phyloP scores from a whole-genome alignment of 768 basidiomycete genomes.

The Cystofilobasidium bisporidii region DNA sequence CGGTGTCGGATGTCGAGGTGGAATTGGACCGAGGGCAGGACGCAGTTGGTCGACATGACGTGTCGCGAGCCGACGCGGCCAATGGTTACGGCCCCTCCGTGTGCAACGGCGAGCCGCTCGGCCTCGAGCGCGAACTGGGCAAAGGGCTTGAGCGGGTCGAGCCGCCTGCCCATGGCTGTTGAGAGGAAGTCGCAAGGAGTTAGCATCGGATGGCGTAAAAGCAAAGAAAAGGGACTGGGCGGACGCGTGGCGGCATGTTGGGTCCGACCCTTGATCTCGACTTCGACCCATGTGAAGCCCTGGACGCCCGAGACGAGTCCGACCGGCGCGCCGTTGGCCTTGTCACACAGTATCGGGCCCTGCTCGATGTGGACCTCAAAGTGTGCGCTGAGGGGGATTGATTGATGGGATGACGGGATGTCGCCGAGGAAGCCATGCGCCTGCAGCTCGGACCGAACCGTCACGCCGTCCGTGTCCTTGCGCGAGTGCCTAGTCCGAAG shows the following conservation, averaged over 20 bases:
- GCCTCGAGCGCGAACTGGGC: background rate
- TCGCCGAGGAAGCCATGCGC: conserved; percentile 24
- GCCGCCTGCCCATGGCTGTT: conserved; percentile 11
- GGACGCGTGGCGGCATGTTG: conserved; percentile 28
- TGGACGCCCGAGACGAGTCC: conserved; percentile 24
- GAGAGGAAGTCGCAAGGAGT: too few relatives aligned
- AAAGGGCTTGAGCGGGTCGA: conserved; percentile 6
- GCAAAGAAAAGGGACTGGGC: too few relatives aligned
- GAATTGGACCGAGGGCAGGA: conserved; percentile 16
- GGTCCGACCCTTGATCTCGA: conserved; percentile 16
- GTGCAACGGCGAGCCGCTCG: conserved; percentile 2
- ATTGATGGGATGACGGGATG: background rate
- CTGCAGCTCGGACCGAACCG: conserved; percentile 19
- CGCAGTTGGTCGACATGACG: conserved; percentile 18
- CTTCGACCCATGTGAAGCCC: conserved; percentile 20
- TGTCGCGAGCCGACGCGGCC: conserved; percentile 7
- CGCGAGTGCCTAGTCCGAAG: conserved; percentile 1
- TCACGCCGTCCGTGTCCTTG: conserved; percentile 1
- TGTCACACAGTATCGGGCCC: conserved; percentile 21
- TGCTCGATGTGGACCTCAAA: conserved; percentile 31
- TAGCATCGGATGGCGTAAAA: too few relatives aligned
- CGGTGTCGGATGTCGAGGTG: conserved; percentile 24
- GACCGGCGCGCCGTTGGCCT: conserved; percentile 4
- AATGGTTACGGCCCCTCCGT: conserved; percentile 18
- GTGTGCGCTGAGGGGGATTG: conserved; percentile 16